Evolutionary conservation across 2,329 filamentous ascomycete species (phyloP).

Genomic region (Pseudogymnoascus sp.): DNA sequence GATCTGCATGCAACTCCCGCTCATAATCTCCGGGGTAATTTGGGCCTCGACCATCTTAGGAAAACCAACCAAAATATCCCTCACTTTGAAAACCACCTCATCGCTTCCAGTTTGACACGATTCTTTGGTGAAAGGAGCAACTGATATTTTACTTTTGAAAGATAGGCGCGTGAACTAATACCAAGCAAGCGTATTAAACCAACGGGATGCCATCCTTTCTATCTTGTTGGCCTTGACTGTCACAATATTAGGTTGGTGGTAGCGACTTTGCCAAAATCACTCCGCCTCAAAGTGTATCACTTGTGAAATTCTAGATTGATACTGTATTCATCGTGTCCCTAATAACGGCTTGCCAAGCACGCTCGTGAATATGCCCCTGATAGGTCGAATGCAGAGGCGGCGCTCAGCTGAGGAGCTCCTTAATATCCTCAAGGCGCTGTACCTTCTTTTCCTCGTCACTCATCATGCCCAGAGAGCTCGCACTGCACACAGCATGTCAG

Average conservation of each 20-base stretch:
- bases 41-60: neutral
- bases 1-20: neutral
- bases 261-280: neutral
- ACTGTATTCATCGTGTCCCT: neutral
- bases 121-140: neutral
- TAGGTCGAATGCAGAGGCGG: neutral
- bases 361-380: neutral
- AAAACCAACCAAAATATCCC: neutral
- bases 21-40: neutral
- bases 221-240: too few relatives aligned
- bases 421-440: conserved; percentile 88
- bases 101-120: neutral
- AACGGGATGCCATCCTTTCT: too few relatives aligned
- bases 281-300: neutral
- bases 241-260: neutral
- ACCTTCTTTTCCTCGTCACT: conserved; percentile 86
- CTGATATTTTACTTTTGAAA: neutral
- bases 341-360: neutral
- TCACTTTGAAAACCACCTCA: neutral
- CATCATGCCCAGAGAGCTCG: conserved; percentile 92
- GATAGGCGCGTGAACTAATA: neutral
- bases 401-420: conserved; percentile 65
- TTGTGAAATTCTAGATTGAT: neutral
- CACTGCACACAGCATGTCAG: conserved; percentile 44
- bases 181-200: neutral